Evolutionary conservation across 1,284 basidiomycete species (phyloP), one percentile per base, ranked within the genome.

Genomic region (Marasmius fiardii): DNA sequence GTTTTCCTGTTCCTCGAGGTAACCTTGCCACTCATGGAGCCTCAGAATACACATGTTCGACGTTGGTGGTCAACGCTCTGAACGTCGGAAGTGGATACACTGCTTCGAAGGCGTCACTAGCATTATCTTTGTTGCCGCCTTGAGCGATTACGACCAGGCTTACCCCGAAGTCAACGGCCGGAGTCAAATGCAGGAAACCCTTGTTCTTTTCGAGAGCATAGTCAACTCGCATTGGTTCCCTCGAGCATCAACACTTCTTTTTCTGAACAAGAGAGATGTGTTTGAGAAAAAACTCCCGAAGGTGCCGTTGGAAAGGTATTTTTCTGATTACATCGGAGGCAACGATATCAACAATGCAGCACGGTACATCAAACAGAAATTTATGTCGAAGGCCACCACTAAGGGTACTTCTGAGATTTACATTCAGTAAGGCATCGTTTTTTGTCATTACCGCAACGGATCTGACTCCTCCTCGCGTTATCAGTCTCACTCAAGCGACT

Each of bases 221-320:
- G 95, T 98, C 77, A 98, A 98, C 74, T 94, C 93, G n/a, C 77
- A 93, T 48, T 98, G 96, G 96, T 99, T 99, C 78, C 74, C 93
- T 26, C 82, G 93, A 50, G 95, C 93, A 16, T 93, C 91, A 0
- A 92, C 97, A 58, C 95, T 98, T 63, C 71, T 98, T 16, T 95
- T 96, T 77, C 70, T 97, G 54, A 98, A 96, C 75, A 97, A 97
- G 80, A 95, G 95, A 55, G 95, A 97, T 65, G 88, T 97, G 2
- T 98, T 98, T 81, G 95, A 95, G 78, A 82, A 79, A 63, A 98
- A 98, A 71, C 77, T 98, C 26, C 90, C 92, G 3, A 95, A 85
- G 84, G 82, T 87, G 0, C 95, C 95, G 2, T 75, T 98, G 16
- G 91, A 95, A 54, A 80, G 83, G 58, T 96, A 93, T 71, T 98